Percentiles rank a stretch among this genome's conserved stretches.
Conservation (phyloP, 495 filamentous ascomycete species). For the Rusavskia elegans region DNA sequence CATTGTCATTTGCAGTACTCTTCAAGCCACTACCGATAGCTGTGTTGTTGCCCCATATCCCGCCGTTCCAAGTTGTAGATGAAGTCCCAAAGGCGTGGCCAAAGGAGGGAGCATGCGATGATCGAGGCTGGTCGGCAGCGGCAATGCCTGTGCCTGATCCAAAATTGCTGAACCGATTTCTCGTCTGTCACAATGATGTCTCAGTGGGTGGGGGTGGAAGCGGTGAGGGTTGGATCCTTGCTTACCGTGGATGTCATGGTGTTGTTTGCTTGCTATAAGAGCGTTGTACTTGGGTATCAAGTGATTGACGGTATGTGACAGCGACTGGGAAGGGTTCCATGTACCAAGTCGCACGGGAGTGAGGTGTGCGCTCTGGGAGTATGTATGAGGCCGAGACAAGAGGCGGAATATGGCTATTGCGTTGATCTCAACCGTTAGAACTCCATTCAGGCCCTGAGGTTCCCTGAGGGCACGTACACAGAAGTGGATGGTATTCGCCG, state of each 20-base stretch:
- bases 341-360: background rate
- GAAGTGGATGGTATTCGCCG: background rate
- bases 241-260: conserved; percentile 15
- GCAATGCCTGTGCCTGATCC: conserved; percentile 20
- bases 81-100: conserved; percentile 28
- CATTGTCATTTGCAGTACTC: conserved; percentile 19
- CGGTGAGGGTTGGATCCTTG: background rate
- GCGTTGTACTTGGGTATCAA: background rate
- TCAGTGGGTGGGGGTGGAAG: conserved; percentile 1
- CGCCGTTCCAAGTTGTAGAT: conserved; percentile 35
- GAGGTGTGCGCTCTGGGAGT: background rate
- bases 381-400: background rate
- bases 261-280: background rate
- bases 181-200: conserved; percentile 3
- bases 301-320: background rate
- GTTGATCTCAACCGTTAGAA: background rate
- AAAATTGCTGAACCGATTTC: conserved; percentile 24
- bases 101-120: conserved; percentile 22
- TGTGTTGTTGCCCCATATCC: conserved; percentile 46
- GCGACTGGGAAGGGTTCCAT: background rate
- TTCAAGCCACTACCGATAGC: conserved; percentile 34
- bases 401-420: background rate
- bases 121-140: conserved; percentile 23
- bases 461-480: background rate
- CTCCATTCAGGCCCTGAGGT: background rate